These are phyloP conservation scores for Fagus sylvatica DNA, from an alignment of 306 rosid genomes.

Conservation along the genomic window DNA sequence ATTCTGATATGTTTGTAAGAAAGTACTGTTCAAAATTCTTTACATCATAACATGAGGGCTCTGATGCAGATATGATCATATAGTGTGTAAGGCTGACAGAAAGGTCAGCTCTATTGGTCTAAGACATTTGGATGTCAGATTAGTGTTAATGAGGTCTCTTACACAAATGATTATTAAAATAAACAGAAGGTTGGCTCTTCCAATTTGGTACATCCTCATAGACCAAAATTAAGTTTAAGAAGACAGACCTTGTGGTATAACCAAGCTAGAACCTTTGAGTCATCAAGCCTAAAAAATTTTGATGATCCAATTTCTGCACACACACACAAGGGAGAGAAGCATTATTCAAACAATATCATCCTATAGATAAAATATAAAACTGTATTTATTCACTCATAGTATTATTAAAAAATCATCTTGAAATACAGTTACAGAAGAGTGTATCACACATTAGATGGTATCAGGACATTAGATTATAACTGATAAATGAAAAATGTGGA, in stretches of 20 bases:
- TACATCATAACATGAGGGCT: too few relatives aligned
- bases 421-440: background rate
- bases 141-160: background rate
- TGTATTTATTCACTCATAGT: background rate
- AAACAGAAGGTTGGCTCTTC: conserved; percentile 5
- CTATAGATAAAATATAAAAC: background rate
- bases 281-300: conserved; percentile 88
- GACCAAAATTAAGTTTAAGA: conserved; percentile 10
- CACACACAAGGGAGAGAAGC: conserved; percentile 19
- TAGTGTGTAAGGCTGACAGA: background rate
- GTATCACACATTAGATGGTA: background rate
- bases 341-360: background rate
- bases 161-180: conserved; percentile 4
- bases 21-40: too few relatives aligned
- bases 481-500: too few relatives aligned
- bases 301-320: conserved; percentile 77
- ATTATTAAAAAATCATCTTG: background rate
- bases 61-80: too few relatives aligned
- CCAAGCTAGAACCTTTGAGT: conserved; percentile 84
- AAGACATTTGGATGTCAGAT: background rate
- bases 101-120: background rate
- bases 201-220: background rate
- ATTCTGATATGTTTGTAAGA: background rate
- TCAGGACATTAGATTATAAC: background rate
- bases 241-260: conserved; percentile 69